Evolutionary conservation across 1,284 basidiomycete species (phyloP).

Genomic region (Rhodotorula sp.): DNA sequence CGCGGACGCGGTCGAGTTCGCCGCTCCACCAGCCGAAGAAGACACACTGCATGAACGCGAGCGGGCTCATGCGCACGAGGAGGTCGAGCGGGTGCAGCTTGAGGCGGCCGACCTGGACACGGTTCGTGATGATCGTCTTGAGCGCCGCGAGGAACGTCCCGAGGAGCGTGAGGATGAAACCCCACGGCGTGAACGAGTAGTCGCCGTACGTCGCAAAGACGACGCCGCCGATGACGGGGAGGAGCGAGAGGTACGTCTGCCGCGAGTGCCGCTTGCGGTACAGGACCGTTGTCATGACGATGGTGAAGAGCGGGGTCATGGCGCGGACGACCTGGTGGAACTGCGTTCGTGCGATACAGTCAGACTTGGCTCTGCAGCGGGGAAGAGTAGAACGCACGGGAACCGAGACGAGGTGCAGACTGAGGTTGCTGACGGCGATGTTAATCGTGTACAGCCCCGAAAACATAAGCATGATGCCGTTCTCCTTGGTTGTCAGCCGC

Average conservation of each 20-base stretch:
- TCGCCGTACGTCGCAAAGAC: slow-evolving; percentile 66
- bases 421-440: slow-evolving; percentile 88
- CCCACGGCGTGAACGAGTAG: slow-evolving; percentile 62
- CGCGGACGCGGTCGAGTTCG: slow-evolving; percentile 68
- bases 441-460: slow-evolving; percentile 87
- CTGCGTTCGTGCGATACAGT: slow-evolving; percentile 52
- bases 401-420: slow-evolving; percentile 81
- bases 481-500: slow-evolving; percentile 61
- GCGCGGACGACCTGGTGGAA: slow-evolving; percentile 96
- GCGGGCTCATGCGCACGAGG: slow-evolving; percentile 76
- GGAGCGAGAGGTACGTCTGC: slow-evolving; percentile 69
- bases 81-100: slow-evolving; percentile 81
- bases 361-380: neutral
- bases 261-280: slow-evolving; percentile 56
- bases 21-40: slow-evolving; percentile 73
- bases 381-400: slow-evolving; percentile 64
- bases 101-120: slow-evolving; percentile 55
- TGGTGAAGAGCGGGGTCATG: slow-evolving; percentile 84
- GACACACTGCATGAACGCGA: slow-evolving; percentile 84
- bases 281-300: slow-evolving; percentile 65
- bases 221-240: slow-evolving; percentile 87
- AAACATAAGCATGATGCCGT: slow-evolving; percentile 69
- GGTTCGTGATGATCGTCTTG: slow-evolving; percentile 85
- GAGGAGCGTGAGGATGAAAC: slow-evolving; percentile 78
- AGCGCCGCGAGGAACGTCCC: slow-evolving; percentile 85